phyloP scores from a whole-genome alignment of 345 rosid genomes.

The Populus nigra region DNA sequence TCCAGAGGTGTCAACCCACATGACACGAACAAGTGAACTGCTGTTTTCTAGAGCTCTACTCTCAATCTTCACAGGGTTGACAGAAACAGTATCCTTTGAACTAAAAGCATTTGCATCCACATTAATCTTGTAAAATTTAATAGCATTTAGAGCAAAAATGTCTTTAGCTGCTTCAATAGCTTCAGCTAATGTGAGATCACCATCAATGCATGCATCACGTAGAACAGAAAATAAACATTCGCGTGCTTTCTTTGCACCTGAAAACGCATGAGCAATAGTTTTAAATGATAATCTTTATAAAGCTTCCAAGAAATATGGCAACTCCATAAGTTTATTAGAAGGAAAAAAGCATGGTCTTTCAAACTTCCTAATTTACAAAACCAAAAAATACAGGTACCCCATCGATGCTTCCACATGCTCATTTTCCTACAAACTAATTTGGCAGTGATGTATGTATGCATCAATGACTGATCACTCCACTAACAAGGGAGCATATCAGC shows the following conservation, averaged over 20 bases:
- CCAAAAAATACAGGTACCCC: neutral
- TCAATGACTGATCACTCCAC: neutral
- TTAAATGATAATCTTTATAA: slow-evolving; percentile 9
- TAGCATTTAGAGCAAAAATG: slow-evolving; percentile 64
- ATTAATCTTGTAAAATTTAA: slow-evolving; percentile 66
- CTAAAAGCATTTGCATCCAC: slow-evolving; percentile 14
- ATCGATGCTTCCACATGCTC: slow-evolving; percentile 3
- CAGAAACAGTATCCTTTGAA: slow-evolving; percentile 27
- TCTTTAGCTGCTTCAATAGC: slow-evolving; percentile 82
- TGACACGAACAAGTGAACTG: slow-evolving; percentile 60
- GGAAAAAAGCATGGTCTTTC: neutral
- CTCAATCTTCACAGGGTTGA: slow-evolving; percentile 24
- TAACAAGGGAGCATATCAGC: neutral
- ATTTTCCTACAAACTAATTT: slow-evolving; percentile 3
- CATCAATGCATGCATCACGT: slow-evolving; percentile 60
- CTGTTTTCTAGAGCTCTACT: slow-evolving; percentile 25
- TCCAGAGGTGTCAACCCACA: slow-evolving; percentile 95
- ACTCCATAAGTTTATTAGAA: neutral
- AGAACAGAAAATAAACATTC: slow-evolving; percentile 69
- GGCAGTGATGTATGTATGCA: neutral
- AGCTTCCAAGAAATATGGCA: slow-evolving; percentile 8
- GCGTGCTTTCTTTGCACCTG: slow-evolving; percentile 87
- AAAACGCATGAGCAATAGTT: slow-evolving; percentile 9
- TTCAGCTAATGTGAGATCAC: slow-evolving; percentile 70
- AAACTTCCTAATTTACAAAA: neutral